Percentiles rank a stretch among this genome's conserved stretches.
Evolutionary conservation across 2,329 filamentous ascomycete genomes (phyloP).

Genomic region (Ilyonectria sp.): DNA sequence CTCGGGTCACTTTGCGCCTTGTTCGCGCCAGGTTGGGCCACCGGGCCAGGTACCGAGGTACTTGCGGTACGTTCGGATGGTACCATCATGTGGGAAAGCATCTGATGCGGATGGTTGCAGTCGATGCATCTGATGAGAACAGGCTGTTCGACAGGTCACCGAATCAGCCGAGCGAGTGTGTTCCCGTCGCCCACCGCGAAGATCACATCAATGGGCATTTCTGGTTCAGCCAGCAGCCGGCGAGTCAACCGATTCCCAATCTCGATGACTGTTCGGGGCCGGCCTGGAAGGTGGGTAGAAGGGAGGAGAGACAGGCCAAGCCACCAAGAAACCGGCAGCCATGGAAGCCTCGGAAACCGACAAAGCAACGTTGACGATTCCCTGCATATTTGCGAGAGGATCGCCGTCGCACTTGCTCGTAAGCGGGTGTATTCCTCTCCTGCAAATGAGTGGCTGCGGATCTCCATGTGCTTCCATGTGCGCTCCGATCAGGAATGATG

Average conservation of each 20-base stretch:
- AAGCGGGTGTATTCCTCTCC: background rate
- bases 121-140: slow-evolving; percentile 25
- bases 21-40: slow-evolving; percentile 14
- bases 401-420: too few relatives aligned
- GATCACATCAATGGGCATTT: background rate
- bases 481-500: background rate
- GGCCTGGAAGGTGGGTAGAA: background rate
- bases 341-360: background rate
- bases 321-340: background rate
- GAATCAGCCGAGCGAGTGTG: slow-evolving; percentile 6
- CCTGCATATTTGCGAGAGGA: background rate
- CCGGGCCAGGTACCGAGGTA: slow-evolving; percentile 27
- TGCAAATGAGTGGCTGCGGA: background rate
- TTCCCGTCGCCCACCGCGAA: background rate
- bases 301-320: background rate
- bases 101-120: slow-evolving; percentile 20
- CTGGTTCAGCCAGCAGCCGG: background rate
- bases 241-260: slow-evolving; percentile 1
- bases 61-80: slow-evolving; percentile 30
- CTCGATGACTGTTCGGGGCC: background rate
- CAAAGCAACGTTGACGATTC: background rate
- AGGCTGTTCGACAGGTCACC: slow-evolving; percentile 24
- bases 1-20: slow-evolving; percentile 22
- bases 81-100: slow-evolving; percentile 29
- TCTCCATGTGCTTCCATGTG: background rate